Evolutionary conservation across 2,329 filamentous ascomycete species (phyloP).

Genomic region (Fusarium torulosum): DNA sequence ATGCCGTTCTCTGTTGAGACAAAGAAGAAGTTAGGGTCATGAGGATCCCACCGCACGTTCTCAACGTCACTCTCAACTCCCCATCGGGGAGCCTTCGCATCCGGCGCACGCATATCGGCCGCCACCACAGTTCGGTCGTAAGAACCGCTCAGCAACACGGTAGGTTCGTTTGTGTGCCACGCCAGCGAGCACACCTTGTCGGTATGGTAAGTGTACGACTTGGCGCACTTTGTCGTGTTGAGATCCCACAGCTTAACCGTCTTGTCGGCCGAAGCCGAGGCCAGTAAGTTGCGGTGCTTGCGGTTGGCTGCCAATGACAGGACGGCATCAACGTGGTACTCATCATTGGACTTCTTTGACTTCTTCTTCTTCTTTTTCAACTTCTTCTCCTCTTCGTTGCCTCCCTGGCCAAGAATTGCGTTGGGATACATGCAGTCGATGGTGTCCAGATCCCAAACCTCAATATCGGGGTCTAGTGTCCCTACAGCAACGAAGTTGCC

Average conservation of each 20-base stretch:
- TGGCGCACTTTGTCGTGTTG: conserved; percentile 90
- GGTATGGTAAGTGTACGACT: conserved; percentile 95
- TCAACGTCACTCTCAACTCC: conserved; percentile 97
- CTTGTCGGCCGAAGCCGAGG: conserved; percentile 94
- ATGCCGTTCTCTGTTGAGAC: conserved; percentile 93
- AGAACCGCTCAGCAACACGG: conserved; percentile 89
- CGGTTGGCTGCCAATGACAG: conserved; percentile 92
- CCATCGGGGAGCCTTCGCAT: conserved; percentile 85
- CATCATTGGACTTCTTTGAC: conserved; percentile 86
- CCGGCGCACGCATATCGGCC: conserved; percentile 95
- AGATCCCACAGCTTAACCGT: conserved; percentile 99
- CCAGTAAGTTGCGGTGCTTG: conserved; percentile 92
- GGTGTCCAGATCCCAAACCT: conserved; percentile 97
- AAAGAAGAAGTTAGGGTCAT: conserved; percentile 93
- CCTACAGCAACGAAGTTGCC: conserved; percentile 96
- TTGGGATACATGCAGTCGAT: conserved; percentile 99
- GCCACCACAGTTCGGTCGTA: conserved; percentile 95
- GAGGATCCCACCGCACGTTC: conserved; percentile 91
- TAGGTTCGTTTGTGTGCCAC: conserved; percentile 91
- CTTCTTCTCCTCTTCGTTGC: conserved; percentile 67
- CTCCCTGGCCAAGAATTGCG: conserved; percentile 87
- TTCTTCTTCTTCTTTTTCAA: conserved; percentile 94
- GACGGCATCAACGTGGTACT: conserved; percentile 94
- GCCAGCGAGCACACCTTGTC: conserved; percentile 97
- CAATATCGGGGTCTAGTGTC: conserved; percentile 98